phyloP scores from a whole-genome alignment of 352 stramenopile genomes.

The Phytophthora quininea region DNA sequence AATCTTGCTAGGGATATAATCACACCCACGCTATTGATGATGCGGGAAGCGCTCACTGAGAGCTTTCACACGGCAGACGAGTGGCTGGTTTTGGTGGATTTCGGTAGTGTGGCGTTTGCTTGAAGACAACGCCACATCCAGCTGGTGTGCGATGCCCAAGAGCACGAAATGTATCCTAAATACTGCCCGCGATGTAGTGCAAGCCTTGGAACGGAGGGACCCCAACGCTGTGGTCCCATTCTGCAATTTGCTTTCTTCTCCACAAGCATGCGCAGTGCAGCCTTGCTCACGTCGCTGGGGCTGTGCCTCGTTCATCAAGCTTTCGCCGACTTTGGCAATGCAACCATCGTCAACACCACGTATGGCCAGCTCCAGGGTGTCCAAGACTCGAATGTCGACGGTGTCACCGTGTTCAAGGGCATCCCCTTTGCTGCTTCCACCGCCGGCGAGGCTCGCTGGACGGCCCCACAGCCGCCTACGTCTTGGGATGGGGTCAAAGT shows the following conservation, averaged over 20 bases:
- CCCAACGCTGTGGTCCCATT: neutral
- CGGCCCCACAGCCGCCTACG: neutral
- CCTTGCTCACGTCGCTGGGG: neutral
- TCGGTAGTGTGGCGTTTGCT: no score
- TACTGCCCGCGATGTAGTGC: no score
- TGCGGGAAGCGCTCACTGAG: no score
- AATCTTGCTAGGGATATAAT: no score
- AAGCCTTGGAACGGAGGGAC: no score
- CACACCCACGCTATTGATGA: no score
- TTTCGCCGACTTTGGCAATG: neutral
- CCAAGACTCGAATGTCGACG: slow-evolving; percentile 3
- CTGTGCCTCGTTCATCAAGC: neutral
- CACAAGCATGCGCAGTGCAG: neutral
- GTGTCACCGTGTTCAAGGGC: slow-evolving; percentile 6
- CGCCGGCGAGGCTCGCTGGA: slow-evolving; percentile 9
- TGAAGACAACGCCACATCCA: no score
- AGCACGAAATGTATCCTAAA: no score
- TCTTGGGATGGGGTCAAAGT: slow-evolving; percentile 1
- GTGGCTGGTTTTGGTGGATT: no score
- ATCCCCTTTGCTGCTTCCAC: slow-evolving; percentile 13
- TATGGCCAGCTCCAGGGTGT: slow-evolving; percentile 11
- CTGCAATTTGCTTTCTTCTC: slow-evolving; percentile 3
- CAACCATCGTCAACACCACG: slow-evolving; percentile 1
- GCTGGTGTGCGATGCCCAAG: no score
- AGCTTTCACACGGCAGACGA: no score